Evolutionary conservation across 805 yeast species (phyloP).

Genomic region (Cyberlindnera veronae): DNA sequence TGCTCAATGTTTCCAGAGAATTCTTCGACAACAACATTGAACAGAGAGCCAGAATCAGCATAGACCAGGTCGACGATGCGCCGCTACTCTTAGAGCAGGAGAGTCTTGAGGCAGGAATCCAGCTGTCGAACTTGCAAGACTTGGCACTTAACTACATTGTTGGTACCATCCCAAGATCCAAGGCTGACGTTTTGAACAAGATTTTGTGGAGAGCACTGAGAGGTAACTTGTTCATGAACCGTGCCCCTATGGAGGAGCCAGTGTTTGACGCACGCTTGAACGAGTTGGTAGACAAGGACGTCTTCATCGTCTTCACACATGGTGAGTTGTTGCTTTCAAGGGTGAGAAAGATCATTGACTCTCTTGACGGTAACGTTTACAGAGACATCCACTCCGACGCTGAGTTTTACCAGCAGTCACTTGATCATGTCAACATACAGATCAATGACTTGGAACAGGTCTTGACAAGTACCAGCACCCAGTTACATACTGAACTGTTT

Average conservation of each 20-base stretch:
- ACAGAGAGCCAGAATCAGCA: slow-evolving; percentile 31
- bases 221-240: slow-evolving; percentile 82
- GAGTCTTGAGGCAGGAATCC: slow-evolving; percentile 35
- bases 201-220: slow-evolving; percentile 90
- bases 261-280: slow-evolving; percentile 60
- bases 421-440: slow-evolving; percentile 20
- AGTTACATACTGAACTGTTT: slow-evolving; percentile 72
- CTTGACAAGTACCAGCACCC: slow-evolving; percentile 58
- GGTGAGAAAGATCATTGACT: slow-evolving; percentile 80
- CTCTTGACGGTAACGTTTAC: slow-evolving; percentile 73
- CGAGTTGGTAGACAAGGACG: slow-evolving; percentile 63
- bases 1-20: slow-evolving; percentile 44
- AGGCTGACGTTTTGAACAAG: slow-evolving; percentile 68
- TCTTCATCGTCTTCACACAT: slow-evolving; percentile 88
- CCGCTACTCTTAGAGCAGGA: slow-evolving; percentile 34
- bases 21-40: slow-evolving; percentile 42
- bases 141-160: slow-evolving; percentile 37
- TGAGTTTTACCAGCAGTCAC: slow-evolving; percentile 33
- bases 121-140: slow-evolving; percentile 25
- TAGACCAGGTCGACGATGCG: slow-evolving; percentile 36
- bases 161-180: slow-evolving; percentile 77
- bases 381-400: slow-evolving; percentile 49
- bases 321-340: slow-evolving; percentile 72
- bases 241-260: slow-evolving; percentile 67
- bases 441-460: slow-evolving; percentile 53